These are phyloP conservation scores for Trichosporon faecale DNA, from an alignment of 1,284 basidiomycete species.

Conservation along the genomic window DNA sequence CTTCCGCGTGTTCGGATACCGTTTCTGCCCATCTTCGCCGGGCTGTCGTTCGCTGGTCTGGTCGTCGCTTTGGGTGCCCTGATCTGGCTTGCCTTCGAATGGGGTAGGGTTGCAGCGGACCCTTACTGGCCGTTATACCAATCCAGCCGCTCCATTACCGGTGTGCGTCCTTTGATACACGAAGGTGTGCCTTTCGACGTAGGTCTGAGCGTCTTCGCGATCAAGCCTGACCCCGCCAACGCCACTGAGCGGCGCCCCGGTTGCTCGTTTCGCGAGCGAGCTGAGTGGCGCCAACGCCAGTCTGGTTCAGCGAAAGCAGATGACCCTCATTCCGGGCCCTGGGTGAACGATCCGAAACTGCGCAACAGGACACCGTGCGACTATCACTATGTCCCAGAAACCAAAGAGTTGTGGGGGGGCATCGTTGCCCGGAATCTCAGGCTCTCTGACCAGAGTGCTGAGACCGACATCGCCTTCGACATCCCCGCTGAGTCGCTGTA, in stretches of 20 bases:
- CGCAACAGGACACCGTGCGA: neutral
- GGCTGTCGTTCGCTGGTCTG: neutral
- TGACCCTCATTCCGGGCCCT: too few relatives aligned
- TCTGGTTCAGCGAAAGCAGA: too few relatives aligned
- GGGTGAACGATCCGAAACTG: too few relatives aligned
- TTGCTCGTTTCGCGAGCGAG: neutral
- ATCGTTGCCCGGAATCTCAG: neutral
- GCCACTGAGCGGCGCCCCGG: neutral
- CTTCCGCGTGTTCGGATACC: neutral
- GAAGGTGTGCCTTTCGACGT: neutral
- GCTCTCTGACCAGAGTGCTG: neutral
- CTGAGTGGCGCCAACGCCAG: too few relatives aligned
- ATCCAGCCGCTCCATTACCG: neutral
- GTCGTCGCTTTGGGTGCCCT: neutral
- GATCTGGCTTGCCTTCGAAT: neutral
- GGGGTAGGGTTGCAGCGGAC: neutral
- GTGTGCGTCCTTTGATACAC: neutral
- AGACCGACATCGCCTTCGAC: neutral
- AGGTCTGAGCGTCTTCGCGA: neutral
- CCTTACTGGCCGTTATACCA: neutral
- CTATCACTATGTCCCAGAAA: neutral
- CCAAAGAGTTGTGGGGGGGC: neutral
- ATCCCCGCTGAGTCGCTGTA: neutral
- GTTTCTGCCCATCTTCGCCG: neutral
- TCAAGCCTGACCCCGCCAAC: neutral